Conservation (phyloP, 2,329 filamentous ascomycete genomes). For the Paecilomyces sp. region DNA sequence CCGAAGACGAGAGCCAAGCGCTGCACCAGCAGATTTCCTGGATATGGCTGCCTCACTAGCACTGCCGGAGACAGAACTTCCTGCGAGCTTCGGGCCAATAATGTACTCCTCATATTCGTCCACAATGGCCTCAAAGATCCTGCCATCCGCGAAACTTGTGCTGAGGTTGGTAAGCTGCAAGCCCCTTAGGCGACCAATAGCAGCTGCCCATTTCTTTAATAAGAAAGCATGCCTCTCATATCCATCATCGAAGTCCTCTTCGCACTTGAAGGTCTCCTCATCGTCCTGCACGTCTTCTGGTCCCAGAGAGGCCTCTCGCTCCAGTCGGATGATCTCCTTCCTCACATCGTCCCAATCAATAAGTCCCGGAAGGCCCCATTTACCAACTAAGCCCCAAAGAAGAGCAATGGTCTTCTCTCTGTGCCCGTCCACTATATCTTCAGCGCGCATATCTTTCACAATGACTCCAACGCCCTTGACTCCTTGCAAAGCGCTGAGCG, state of each 20-base stretch:
- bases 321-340: constrained; percentile 44
- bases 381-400: constrained; percentile 53
- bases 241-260: constrained; percentile 20
- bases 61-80: neutral
- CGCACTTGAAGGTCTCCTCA: constrained; percentile 12
- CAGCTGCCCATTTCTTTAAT: constrained; percentile 51
- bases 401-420: constrained; percentile 57
- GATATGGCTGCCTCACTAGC: neutral
- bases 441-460: constrained; percentile 40
- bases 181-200: constrained; percentile 41
- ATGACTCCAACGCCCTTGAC: constrained; percentile 35
- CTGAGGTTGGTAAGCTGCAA: constrained; percentile 48
- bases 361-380: constrained; percentile 47
- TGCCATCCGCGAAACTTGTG: constrained; percentile 51
- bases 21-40: neutral
- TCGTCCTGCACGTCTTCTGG: constrained; percentile 11
- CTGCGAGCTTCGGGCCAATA: constrained; percentile 1
- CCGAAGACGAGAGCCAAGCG: constrained; percentile 27
- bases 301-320: constrained; percentile 14
- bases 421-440: constrained; percentile 58
- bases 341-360: constrained; percentile 50
- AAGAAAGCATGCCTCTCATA: constrained; percentile 28
- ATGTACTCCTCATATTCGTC: constrained; percentile 49
- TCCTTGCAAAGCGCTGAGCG: constrained; percentile 45
- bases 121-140: constrained; percentile 49